phyloP scores from a whole-genome alignment of 2,329 filamentous ascomycete species.

The Seiridium cupressi region DNA sequence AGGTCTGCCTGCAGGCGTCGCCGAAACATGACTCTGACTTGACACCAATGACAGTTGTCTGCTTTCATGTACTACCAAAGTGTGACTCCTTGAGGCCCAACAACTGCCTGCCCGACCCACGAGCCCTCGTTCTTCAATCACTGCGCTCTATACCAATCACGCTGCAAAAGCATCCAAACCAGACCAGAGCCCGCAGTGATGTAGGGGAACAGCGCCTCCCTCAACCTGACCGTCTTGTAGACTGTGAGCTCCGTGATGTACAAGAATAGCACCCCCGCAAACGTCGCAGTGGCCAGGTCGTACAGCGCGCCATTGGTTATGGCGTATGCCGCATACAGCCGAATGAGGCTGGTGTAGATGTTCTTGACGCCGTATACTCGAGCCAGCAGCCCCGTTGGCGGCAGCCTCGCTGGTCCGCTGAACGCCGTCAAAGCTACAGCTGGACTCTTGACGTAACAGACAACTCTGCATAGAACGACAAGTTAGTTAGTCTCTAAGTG shows the following conservation, averaged over 20 bases:
- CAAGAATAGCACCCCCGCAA: conserved; percentile 28
- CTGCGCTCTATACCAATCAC: conserved; percentile 16
- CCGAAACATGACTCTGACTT: neutral
- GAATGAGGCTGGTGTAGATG: conserved; percentile 31
- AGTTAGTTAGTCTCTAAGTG: neutral
- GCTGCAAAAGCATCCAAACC: conserved; percentile 23
- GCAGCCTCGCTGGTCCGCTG: conserved; percentile 25
- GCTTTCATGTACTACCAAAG: neutral
- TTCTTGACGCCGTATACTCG: conserved; percentile 35
- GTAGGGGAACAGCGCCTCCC: conserved; percentile 20
- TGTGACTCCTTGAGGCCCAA: neutral
- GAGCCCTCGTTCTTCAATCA: neutral
- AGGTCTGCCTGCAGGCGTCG: neutral
- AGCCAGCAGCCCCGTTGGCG: conserved; percentile 24
- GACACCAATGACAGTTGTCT: neutral
- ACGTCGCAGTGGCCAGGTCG: conserved; percentile 27
- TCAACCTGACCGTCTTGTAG: conserved; percentile 21
- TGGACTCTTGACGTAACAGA: conserved; percentile 24
- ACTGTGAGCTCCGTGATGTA: conserved; percentile 24
- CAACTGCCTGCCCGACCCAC: neutral
- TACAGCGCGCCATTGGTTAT: conserved; percentile 30
- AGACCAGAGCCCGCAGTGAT: conserved; percentile 16
- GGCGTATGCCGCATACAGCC: conserved; percentile 31
- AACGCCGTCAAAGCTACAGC: conserved; percentile 20
- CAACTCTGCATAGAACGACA: conserved; percentile 5